Conservation (phyloP, 768 basidiomycete genomes). For the Chiua virens region DNA sequence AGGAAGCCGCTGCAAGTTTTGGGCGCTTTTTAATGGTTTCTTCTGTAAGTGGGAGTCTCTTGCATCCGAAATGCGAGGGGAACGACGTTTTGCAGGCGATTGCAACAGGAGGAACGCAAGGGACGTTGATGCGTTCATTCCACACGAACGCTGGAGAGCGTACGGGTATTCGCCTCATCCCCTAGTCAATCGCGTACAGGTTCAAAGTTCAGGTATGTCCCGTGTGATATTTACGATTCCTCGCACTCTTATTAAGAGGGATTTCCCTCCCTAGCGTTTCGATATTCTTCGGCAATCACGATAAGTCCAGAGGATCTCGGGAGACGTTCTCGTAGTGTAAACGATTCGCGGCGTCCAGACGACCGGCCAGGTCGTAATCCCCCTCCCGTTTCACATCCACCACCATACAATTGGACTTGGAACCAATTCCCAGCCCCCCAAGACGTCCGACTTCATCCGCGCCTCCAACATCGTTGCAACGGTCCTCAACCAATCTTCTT, state of each 20-base stretch:
- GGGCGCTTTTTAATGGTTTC: slow-evolving; percentile 1
- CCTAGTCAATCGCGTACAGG: slow-evolving; percentile 36
- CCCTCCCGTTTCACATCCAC: slow-evolving; percentile 51
- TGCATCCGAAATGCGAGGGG: not conserved
- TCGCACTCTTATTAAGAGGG: not conserved
- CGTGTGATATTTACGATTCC: not conserved
- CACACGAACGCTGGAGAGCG: slow-evolving; percentile 49
- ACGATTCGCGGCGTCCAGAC: slow-evolving; percentile 38
- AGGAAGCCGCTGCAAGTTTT: not conserved
- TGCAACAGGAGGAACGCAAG: not conserved
- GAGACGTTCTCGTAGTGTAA: slow-evolving; percentile 26
- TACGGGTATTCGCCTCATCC: slow-evolving; percentile 58
- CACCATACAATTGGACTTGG: slow-evolving; percentile 44
- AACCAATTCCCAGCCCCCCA: slow-evolving; percentile 42
- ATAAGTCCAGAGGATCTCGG: slow-evolving; percentile 36
- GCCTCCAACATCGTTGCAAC: slow-evolving; percentile 45
- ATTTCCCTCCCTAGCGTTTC: slow-evolving; percentile 21
- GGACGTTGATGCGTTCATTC: slow-evolving; percentile 11
- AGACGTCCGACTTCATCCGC: slow-evolving; percentile 56
- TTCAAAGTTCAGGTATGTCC: slow-evolving; percentile 46
- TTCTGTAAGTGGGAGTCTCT: slow-evolving; percentile 5
- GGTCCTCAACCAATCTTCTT: slow-evolving; percentile 47
- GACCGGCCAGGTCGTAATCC: slow-evolving; percentile 46
- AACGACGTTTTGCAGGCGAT: not conserved
- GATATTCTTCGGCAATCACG: slow-evolving; percentile 21